phyloP scores from a whole-genome alignment of 164 flowering plant species.

The Saururus chinensis region DNA sequence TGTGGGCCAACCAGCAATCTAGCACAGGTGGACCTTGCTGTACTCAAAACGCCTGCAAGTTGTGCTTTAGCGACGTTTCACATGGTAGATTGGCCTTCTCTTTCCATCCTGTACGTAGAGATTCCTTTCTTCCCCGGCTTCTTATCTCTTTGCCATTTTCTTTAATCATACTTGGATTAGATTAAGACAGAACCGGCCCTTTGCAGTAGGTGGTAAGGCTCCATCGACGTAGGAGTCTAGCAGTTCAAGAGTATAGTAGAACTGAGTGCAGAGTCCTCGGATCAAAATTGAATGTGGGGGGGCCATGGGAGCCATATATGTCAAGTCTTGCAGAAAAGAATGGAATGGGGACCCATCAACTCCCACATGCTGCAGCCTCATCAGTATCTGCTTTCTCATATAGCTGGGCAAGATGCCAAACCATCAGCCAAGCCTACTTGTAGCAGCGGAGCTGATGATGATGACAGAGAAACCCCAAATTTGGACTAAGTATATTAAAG shows the following conservation, averaged over 20 bases:
- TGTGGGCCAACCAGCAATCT: no score
- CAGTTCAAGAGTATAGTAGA: not conserved
- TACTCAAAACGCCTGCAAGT: not conserved
- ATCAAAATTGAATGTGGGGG: not conserved
- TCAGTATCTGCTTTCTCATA: no score
- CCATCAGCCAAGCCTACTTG: no score
- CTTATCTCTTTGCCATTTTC: not conserved
- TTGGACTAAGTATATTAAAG: not conserved
- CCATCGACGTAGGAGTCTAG: not conserved
- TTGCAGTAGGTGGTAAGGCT: not conserved
- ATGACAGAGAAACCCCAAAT: not conserved
- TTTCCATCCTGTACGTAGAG: not conserved
- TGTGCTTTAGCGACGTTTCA: not conserved
- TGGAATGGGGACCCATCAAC: no score
- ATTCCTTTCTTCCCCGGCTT: not conserved
- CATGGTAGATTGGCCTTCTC: not conserved
- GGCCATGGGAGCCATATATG: not conserved
- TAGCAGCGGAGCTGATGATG: no score
- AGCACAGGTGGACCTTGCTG: no score
- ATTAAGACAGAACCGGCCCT: not conserved
- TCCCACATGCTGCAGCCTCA: no score
- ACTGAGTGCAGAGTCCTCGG: not conserved
- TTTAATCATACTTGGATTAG: not conserved
- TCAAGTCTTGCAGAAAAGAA: no score
- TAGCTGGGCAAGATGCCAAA: not conserved